Percentiles rank a stretch among this genome's conserved stretches.
Conservation (phyloP, 1,284 basidiomycete species). For the Phylloporus sp. region DNA sequence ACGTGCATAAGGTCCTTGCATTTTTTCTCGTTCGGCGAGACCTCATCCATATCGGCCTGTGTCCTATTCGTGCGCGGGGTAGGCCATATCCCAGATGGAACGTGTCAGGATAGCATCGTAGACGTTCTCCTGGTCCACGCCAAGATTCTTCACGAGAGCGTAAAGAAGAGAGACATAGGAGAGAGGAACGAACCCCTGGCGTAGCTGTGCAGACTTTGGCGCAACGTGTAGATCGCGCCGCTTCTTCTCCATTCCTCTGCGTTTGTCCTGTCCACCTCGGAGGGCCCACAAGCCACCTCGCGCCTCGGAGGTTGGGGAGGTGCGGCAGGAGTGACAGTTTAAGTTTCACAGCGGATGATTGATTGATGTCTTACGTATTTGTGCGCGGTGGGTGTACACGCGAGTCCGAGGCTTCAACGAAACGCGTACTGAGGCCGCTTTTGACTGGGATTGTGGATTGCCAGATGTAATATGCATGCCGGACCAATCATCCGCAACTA, state of each 20-base stretch:
- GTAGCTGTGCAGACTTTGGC: constrained; percentile 15
- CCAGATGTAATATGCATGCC: neutral
- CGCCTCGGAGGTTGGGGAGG: constrained; percentile 12
- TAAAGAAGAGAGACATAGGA: neutral
- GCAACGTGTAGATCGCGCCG: constrained; percentile 32
- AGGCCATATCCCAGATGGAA: constrained; percentile 3
- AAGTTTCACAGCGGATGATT: neutral
- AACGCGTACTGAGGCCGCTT: constrained; percentile 3
- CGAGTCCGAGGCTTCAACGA: constrained; percentile 20
- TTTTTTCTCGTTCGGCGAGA: constrained; percentile 2
- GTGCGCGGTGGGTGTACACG: neutral
- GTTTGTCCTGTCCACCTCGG: constrained; percentile 1
- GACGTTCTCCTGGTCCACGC: constrained; percentile 9
- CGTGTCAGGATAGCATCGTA: neutral
- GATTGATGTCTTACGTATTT: constrained; percentile 6
- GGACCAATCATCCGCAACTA: neutral
- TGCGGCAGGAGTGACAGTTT: neutral
- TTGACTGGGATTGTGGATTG: constrained; percentile 2
- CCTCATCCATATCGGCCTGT: constrained; percentile 4
- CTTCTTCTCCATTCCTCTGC: constrained; percentile 28
- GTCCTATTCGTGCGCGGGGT: constrained; percentile 2
- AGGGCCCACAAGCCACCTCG: constrained; percentile 10
- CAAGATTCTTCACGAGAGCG: constrained; percentile 5
- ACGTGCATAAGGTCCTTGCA: constrained; percentile 14
- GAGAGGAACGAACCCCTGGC: constrained; percentile 1